phyloP scores from a whole-genome alignment of 495 filamentous ascomycete species.

The Trichocladium uniseriatum region DNA sequence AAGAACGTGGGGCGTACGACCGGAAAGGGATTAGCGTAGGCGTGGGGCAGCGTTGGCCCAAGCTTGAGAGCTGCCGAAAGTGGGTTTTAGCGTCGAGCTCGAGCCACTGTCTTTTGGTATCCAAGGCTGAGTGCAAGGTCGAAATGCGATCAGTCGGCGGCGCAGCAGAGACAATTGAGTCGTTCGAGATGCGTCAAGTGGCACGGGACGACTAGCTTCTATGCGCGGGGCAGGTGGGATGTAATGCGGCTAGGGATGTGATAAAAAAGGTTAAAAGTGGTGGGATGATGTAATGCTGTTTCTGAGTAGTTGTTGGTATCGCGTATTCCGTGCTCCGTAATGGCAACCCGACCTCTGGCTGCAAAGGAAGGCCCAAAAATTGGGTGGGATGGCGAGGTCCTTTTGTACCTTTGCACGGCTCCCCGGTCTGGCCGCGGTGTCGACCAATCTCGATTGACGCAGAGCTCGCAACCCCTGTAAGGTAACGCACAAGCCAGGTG shows the following conservation, averaged over 20 bases:
- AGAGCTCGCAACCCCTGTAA: background rate
- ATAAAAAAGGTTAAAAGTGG: background rate
- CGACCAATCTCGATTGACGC: conserved; percentile 2
- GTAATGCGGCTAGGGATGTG: too few species aligned
- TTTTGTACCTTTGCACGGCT: conserved; percentile 21
- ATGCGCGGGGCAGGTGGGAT: too few species aligned
- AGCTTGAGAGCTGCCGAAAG: background rate
- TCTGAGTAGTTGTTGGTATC: background rate
- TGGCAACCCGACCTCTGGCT: background rate
- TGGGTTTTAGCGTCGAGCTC: background rate
- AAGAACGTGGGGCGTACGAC: background rate
- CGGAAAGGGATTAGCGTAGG: background rate
- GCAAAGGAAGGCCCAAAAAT: conserved; percentile 8
- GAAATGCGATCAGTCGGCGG: too few species aligned
- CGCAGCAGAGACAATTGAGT: too few species aligned
- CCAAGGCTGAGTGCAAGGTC: background rate
- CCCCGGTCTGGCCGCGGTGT: conserved; percentile 1
- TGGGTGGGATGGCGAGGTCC: conserved; percentile 21
- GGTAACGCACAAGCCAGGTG: background rate
- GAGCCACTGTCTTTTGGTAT: background rate
- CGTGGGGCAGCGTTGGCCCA: conserved; percentile 5
- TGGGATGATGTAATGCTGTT: conserved; percentile 12
- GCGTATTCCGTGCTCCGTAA: too few species aligned
- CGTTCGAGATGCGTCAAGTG: too few species aligned
- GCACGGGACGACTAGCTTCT: too few species aligned